Conservation (phyloP, 2,329 filamentous ascomycete species). For the Davidsoniella neocaledoniae region DNA sequence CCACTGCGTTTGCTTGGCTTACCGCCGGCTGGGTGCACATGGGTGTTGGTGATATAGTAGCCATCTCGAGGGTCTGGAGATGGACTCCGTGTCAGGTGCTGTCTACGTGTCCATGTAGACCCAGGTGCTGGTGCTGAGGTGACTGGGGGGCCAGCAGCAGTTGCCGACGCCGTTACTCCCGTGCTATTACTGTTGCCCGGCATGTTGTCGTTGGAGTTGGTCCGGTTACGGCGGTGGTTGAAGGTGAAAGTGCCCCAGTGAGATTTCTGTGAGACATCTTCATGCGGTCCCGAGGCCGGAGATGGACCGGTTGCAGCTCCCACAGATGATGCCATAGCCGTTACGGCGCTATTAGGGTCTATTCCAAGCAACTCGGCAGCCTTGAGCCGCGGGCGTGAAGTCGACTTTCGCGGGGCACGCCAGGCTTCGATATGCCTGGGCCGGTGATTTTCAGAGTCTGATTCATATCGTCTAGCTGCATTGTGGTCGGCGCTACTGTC, state of each 20-base stretch:
- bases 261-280: neutral
- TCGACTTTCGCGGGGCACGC: slow-evolving; percentile 1
- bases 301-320: neutral
- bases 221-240: neutral
- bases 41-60: slow-evolving; percentile 1
- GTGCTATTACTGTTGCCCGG: neutral
- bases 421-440: slow-evolving; percentile 8
- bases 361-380: neutral
- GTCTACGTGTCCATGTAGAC: too few relatives aligned
- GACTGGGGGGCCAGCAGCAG: too few relatives aligned
- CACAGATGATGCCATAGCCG: neutral
- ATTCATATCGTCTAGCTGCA: slow-evolving; percentile 4
- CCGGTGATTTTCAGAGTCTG: slow-evolving; percentile 5
- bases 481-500: neutral
- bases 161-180: too few relatives aligned
- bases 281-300: neutral
- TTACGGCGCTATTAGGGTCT: neutral
- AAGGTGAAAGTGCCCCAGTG: slow-evolving; percentile 8
- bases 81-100: neutral
- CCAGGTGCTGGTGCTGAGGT: too few relatives aligned
- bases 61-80: slow-evolving; percentile 3
- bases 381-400: neutral
- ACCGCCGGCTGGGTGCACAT: neutral
- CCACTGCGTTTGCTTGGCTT: neutral
- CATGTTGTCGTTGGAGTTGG: neutral